These are phyloP conservation scores for Piper betle DNA, from an alignment of 164 flowering plant genomes.

Conservation along the genomic window DNA sequence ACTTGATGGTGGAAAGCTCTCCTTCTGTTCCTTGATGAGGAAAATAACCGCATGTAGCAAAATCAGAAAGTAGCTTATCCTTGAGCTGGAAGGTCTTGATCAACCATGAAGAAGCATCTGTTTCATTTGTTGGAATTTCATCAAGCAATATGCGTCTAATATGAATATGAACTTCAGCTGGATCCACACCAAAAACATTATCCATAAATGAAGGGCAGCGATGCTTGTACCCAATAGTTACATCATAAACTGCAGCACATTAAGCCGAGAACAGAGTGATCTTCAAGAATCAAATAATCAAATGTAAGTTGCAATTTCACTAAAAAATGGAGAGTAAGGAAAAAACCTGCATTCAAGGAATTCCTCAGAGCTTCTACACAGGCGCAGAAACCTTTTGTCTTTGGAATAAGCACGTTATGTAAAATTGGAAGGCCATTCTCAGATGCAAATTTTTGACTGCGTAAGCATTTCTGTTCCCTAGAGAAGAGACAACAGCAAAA, in stretches of 20 bases:
- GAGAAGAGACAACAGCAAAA: slow-evolving; percentile 1
- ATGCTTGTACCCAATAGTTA: slow-evolving; percentile 77
- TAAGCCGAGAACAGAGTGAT: background rate
- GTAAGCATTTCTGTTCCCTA: slow-evolving; percentile 70
- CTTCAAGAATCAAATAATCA: background rate
- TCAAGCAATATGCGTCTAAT: slow-evolving; percentile 36
- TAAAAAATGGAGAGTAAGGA: too few species aligned
- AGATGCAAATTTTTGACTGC: slow-evolving; percentile 60
- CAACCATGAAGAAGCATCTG: slow-evolving; percentile 48
- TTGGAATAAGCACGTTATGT: slow-evolving; percentile 71
- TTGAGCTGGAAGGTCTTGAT: slow-evolving; percentile 40
- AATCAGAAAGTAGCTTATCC: slow-evolving; percentile 58
- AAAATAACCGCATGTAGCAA: slow-evolving; percentile 46
- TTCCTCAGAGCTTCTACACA: slow-evolving; percentile 51
- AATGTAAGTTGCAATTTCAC: too few species aligned
- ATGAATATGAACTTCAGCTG: slow-evolving; percentile 85
- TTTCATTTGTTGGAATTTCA: slow-evolving; percentile 51
- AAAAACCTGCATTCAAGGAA: too few species aligned
- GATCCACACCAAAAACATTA: slow-evolving; percentile 75
- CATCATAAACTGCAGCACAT: slow-evolving; percentile 61
- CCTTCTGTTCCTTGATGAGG: slow-evolving; percentile 45
- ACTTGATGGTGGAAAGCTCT: slow-evolving; percentile 42
- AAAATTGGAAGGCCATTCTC: slow-evolving; percentile 68
- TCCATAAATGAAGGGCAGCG: slow-evolving; percentile 68
- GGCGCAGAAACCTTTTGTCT: slow-evolving; percentile 64